Percentiles rank a stretch among this genome's conserved stretches.
phyloP scores from a whole-genome alignment of 768 basidiomycete genomes.

The Leucocoprinus birnbaumii region DNA sequence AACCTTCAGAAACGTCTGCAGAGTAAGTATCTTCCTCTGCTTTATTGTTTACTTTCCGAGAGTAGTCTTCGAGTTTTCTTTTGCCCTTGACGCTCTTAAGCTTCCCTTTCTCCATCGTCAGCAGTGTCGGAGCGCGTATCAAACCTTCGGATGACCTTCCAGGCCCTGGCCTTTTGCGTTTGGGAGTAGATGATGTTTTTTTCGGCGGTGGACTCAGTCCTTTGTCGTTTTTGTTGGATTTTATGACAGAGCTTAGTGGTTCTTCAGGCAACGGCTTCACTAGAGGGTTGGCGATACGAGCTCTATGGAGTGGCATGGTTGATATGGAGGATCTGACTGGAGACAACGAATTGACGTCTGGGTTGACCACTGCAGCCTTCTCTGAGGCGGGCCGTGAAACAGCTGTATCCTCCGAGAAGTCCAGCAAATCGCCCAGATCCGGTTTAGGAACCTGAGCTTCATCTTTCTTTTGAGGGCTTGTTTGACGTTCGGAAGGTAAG shows the following conservation, averaged over 20 bases:
- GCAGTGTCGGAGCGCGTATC: slow-evolving; percentile 44
- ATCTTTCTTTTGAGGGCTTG: background rate
- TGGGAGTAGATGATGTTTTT: slow-evolving; percentile 8
- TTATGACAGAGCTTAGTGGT: slow-evolving; percentile 16
- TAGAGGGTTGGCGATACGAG: slow-evolving; percentile 47
- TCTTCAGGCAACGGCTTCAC: slow-evolving; percentile 49
- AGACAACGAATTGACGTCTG: slow-evolving; percentile 12
- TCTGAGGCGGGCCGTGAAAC: background rate
- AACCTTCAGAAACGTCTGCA: slow-evolving; percentile 8
- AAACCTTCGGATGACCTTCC: slow-evolving; percentile 47
- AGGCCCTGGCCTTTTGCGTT: slow-evolving; percentile 41
- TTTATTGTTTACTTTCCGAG: background rate
- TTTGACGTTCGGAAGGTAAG: background rate
- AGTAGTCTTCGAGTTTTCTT: slow-evolving; percentile 19
- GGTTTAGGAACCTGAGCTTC: slow-evolving; percentile 5
- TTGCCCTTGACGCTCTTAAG: slow-evolving; percentile 50
- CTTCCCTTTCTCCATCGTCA: slow-evolving; percentile 50
- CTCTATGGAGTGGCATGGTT: slow-evolving; percentile 39
- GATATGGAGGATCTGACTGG: slow-evolving; percentile 11
- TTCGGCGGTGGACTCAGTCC: no score
- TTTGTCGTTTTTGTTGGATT: no score
- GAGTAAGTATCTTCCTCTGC: slow-evolving; percentile 19
- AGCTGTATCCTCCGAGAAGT: background rate
- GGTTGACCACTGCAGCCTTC: background rate
- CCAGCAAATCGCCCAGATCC: background rate